These are phyloP conservation scores for Lachnellula suecica DNA, from an alignment of 2,329 filamentous ascomycete species.

Conservation along the genomic window DNA sequence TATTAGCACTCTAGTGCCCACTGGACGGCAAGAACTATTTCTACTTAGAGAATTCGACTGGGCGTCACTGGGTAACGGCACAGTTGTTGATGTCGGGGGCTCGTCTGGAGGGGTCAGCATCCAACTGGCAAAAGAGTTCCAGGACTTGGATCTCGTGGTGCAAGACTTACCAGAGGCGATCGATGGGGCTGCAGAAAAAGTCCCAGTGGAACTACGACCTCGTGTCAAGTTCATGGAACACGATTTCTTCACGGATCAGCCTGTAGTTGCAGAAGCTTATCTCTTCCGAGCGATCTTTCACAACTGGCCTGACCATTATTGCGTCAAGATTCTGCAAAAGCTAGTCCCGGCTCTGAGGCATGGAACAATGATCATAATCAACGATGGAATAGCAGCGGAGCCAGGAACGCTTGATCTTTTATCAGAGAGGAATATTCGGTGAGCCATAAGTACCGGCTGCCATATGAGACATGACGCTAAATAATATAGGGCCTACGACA, in stretches of 20 bases:
- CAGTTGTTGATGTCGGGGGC: slow-evolving; percentile 23
- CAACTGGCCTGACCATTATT: slow-evolving; percentile 45
- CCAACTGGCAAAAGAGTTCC: slow-evolving; percentile 18
- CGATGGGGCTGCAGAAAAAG: slow-evolving; percentile 1
- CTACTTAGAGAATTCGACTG: too few species aligned
- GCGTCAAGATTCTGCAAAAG: slow-evolving; percentile 34
- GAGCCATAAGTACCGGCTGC: neutral
- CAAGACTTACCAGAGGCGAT: slow-evolving; percentile 27
- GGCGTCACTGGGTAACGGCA: neutral
- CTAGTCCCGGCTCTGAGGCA: slow-evolving; percentile 41
- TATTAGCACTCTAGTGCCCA: too few species aligned
- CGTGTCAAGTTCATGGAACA: slow-evolving; percentile 36
- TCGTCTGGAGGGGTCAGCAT: slow-evolving; percentile 26
- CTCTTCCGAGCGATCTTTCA: slow-evolving; percentile 47
- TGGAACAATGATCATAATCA: slow-evolving; percentile 38
- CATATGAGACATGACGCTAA: neutral
- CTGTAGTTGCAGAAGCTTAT: slow-evolving; percentile 43
- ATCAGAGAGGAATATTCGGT: slow-evolving; percentile 10
- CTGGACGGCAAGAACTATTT: too few species aligned
- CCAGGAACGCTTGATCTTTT: slow-evolving; percentile 4
- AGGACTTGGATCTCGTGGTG: slow-evolving; percentile 26
- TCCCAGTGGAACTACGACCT: slow-evolving; percentile 12
- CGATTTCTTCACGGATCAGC: slow-evolving; percentile 42
- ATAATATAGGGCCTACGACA: slow-evolving; percentile 32
- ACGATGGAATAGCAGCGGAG: slow-evolving; percentile 14